Evolutionary conservation across 257 asterid genomes (phyloP).

Genomic region (Penstemon eatonii): DNA sequence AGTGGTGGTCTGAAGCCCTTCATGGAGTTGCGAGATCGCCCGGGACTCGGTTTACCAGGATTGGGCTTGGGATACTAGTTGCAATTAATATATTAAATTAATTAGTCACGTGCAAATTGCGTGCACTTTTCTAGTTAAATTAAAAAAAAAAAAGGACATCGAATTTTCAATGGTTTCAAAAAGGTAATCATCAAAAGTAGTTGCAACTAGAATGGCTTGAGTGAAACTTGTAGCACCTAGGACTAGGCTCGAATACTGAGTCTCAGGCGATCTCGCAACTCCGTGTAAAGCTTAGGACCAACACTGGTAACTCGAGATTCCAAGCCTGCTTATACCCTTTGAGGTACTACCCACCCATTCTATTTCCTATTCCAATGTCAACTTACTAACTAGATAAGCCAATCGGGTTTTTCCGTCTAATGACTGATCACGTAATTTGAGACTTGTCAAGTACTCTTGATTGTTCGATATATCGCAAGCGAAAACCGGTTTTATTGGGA

Average conservation of each 20-base stretch:
- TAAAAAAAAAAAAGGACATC: neutral
- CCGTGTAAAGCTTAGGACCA: conserved; percentile 92
- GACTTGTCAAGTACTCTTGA: too few species aligned
- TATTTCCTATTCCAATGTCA: too few species aligned
- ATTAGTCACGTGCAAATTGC: too few species aligned
- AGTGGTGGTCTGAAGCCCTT: conserved; percentile 88
- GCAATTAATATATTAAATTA: too few species aligned
- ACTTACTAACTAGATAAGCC: too few species aligned
- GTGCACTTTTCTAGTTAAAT: too few species aligned
- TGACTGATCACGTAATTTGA: too few species aligned
- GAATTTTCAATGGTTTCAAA: conserved; percentile 65
- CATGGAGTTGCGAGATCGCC: conserved; percentile 65
- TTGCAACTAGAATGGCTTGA: conserved; percentile 62
- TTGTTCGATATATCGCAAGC: too few species aligned
- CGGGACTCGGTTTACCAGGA: conserved; percentile 46
- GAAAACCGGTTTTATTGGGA: too few species aligned
- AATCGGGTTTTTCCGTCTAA: too few species aligned
- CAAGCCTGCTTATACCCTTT: conserved; percentile 52
- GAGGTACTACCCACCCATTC: conserved; percentile 56
- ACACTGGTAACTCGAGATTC: conserved; percentile 74
- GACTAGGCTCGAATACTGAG: conserved; percentile 40
- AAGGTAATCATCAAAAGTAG: conserved; percentile 60
- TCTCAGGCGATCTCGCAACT: conserved; percentile 53
- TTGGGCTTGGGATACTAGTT: neutral
- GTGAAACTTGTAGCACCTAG: conserved; percentile 87